Evolutionary conservation across 2,329 filamentous ascomycete species (phyloP).

Genomic region (Corinectria fuckeliana): DNA sequence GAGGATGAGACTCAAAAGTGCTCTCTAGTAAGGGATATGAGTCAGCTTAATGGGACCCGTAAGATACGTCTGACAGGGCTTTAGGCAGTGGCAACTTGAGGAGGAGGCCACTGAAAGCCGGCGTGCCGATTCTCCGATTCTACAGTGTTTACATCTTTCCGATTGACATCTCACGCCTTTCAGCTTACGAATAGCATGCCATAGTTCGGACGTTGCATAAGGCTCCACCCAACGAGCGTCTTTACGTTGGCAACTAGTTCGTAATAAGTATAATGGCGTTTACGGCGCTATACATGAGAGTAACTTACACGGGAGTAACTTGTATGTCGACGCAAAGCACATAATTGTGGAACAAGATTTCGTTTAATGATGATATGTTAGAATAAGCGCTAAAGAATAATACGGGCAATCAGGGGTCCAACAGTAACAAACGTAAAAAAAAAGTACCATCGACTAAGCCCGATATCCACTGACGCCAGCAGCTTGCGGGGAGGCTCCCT

Average conservation of each 20-base stretch:
- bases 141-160: neutral
- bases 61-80: neutral
- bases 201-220: neutral
- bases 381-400: neutral
- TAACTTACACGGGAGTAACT: neutral
- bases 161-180: neutral
- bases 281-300: neutral
- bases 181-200: neutral
- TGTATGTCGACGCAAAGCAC: neutral
- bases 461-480: neutral
- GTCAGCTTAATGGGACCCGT: neutral
- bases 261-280: neutral
- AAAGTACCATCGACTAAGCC: neutral
- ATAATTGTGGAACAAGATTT: neutral
- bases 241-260: neutral
- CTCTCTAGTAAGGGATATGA: neutral
- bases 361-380: neutral
- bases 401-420: neutral
- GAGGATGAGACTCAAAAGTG: neutral
- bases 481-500: neutral
- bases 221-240: neutral
- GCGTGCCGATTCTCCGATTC: neutral
- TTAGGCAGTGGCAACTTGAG: neutral
- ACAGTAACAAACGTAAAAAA: neutral
- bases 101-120: neutral